Evolutionary conservation across 2,329 filamentous ascomycete genomes (phyloP).

Genomic region (Aspergillus terreus): DNA sequence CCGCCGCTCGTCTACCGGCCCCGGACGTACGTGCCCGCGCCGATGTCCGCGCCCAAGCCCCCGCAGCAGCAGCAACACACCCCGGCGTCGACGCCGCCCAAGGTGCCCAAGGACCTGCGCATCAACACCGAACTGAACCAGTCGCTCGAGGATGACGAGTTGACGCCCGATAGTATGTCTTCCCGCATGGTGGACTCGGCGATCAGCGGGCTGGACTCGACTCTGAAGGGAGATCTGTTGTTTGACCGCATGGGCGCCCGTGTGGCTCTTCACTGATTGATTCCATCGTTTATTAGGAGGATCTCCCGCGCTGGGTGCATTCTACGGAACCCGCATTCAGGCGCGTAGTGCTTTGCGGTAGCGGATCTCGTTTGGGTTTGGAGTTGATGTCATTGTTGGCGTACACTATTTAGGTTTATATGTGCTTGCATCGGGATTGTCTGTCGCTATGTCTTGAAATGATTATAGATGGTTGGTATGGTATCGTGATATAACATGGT

Average conservation of each 20-base stretch:
- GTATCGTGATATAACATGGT: not conserved
- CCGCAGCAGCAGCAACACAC: constrained; percentile 25
- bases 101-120: constrained; percentile 39
- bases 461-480: constrained; percentile 10
- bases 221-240: constrained; percentile 38
- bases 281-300: not conserved
- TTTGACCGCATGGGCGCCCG: constrained; percentile 43
- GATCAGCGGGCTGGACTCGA: constrained; percentile 39
- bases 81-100: constrained; percentile 25
- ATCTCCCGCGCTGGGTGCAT: no score
- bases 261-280: constrained; percentile 20
- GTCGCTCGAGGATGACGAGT: constrained; percentile 39
- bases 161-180: constrained; percentile 48
- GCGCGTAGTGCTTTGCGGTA: not conserved
- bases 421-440: not conserved
- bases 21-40: constrained; percentile 33
- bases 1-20: constrained; percentile 41
- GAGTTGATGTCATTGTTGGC: constrained; percentile 1
- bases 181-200: constrained; percentile 45
- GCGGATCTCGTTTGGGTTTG: not conserved
- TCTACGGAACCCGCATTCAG: no score
- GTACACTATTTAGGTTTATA: constrained; percentile 2
- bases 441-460: not conserved
- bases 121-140: constrained; percentile 43
- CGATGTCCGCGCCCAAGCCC: constrained; percentile 19